These are phyloP conservation scores for Kodamaea alishanica DNA, from an alignment of 1,139 yeast species.

Conservation along the genomic window DNA sequence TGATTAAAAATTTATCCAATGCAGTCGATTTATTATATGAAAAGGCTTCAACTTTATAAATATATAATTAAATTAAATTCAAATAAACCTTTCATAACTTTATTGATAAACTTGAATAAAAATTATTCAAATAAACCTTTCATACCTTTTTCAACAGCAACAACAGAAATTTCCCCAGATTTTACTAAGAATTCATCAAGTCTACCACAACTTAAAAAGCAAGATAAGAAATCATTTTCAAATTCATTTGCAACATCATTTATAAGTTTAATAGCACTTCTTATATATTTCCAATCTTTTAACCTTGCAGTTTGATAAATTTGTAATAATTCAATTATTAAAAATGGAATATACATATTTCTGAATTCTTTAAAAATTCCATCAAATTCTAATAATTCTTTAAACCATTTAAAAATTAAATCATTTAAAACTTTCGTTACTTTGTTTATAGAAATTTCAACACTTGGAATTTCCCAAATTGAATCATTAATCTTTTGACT, in stretches of 20 bases:
- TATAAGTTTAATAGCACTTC: conserved; percentile 57
- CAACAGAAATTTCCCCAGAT: conserved; percentile 55
- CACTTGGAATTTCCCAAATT: conserved; percentile 29
- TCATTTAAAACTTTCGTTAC: conserved; percentile 26
- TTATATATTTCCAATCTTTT: conserved; percentile 39
- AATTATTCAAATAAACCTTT: conserved; percentile 26
- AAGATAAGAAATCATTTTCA: conserved; percentile 37
- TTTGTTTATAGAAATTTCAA: conserved; percentile 39
- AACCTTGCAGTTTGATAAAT: conserved; percentile 46
- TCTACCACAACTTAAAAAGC: conserved; percentile 61
- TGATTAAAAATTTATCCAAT: conserved; percentile 79
- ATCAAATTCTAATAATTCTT: conserved; percentile 11
- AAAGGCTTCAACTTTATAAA: conserved; percentile 70
- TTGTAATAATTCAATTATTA: conserved; percentile 59
- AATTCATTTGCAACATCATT: conserved; percentile 45
- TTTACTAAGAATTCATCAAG: conserved; percentile 57
- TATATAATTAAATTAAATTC: conserved; percentile 1
- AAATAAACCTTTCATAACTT: not conserved
- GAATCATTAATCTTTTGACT: conserved; percentile 19
- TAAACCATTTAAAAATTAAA: conserved; percentile 36
- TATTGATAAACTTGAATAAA: not conserved
- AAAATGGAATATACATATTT: conserved; percentile 67
- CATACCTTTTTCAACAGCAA: conserved; percentile 40
- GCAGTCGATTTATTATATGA: conserved; percentile 92
- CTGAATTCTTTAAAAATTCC: conserved; percentile 47